Evolutionary conservation across 495 filamentous ascomycete genomes (phyloP).

Genomic region (Penicillium subrubescens): DNA sequence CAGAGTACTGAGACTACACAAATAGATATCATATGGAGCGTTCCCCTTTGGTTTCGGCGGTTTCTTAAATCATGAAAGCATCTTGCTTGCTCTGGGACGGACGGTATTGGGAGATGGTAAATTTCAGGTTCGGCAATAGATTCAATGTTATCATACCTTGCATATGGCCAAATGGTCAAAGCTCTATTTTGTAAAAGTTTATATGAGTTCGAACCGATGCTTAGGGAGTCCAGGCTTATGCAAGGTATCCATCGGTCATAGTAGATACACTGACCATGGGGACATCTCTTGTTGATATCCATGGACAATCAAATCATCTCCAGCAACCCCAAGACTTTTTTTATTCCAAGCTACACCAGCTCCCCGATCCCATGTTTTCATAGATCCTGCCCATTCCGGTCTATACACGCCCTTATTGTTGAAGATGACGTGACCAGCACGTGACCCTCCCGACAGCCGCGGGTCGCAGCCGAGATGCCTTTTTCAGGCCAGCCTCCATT

Average conservation of each 20-base stretch:
- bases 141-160: background rate
- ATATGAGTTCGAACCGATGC: too few species aligned
- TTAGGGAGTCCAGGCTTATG: too few species aligned
- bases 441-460: slow-evolving; percentile 9
- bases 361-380: background rate
- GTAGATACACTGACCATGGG: too few species aligned
- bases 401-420: background rate
- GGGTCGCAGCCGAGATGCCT: slow-evolving; percentile 6
- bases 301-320: too few species aligned
- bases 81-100: background rate
- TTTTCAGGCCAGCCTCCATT: slow-evolving; percentile 7
- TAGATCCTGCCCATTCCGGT: background rate
- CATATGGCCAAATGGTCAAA: background rate
- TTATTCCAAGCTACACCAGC: background rate
- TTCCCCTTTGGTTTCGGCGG: background rate
- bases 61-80: background rate
- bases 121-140: background rate
- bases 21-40: background rate
- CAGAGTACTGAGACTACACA: background rate
- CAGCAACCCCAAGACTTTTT: background rate
- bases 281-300: background rate
- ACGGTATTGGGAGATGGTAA: background rate
- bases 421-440: slow-evolving; percentile 8
- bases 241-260: too few species aligned
- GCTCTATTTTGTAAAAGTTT: too few species aligned